phyloP scores from a whole-genome alignment of 2,329 filamentous ascomycete species.

The Neurospora sp. region DNA sequence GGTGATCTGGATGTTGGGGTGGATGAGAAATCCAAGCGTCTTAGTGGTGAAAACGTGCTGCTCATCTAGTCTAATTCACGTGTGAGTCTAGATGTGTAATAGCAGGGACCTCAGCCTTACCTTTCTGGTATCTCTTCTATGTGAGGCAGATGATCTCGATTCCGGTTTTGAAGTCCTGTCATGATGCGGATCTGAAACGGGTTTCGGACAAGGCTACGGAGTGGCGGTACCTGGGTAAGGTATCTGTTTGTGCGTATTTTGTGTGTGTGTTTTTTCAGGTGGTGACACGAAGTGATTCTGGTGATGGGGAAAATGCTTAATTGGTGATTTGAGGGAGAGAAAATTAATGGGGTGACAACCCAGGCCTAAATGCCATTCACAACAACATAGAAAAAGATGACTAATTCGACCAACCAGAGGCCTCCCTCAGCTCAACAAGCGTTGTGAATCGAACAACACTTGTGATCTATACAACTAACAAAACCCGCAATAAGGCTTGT shows the following conservation, averaged over 20 bases:
- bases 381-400: too few species aligned
- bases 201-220: background rate
- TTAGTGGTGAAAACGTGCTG: constrained; percentile 13
- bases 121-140: constrained; percentile 1
- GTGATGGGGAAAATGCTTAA: too few species aligned
- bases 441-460: too few species aligned
- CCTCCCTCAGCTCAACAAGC: too few species aligned
- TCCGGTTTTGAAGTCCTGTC: background rate
- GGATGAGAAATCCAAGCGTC: constrained; percentile 9
- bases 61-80: constrained; percentile 8
- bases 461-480: too few species aligned
- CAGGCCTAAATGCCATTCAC: too few species aligned
- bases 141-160: background rate
- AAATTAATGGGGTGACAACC: too few species aligned
- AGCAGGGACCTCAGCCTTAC: background rate
- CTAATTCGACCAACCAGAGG: too few species aligned
- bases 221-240: background rate
- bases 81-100: background rate
- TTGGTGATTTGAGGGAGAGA: too few species aligned
- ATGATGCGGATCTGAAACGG: background rate
- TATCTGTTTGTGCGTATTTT: background rate
- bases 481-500: too few species aligned
- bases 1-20: constrained; percentile 5
- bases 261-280: too few species aligned
- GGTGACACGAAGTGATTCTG: too few species aligned